Percentiles rank a stretch among this genome's conserved stretches.
phyloP scores from a whole-genome alignment of 208 protist species.

The Trichomonas vaginalis region DNA sequence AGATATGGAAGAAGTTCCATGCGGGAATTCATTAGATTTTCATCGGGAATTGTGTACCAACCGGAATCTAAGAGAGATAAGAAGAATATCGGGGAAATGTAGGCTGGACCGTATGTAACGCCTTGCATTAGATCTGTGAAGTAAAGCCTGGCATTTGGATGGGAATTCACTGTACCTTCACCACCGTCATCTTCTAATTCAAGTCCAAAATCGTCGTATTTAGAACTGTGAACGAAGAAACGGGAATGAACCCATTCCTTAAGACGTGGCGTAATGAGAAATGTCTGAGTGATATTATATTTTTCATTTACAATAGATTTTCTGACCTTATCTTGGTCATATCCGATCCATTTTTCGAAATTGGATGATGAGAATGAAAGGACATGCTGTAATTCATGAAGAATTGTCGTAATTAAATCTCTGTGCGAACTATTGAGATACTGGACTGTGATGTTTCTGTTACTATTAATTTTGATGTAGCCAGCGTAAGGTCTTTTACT shows the following conservation, averaged over 20 bases:
- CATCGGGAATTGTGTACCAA: too few relatives aligned
- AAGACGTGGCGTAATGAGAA: background rate
- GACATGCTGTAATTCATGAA: background rate
- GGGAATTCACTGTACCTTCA: background rate
- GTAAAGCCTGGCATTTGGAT: background rate
- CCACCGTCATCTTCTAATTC: background rate
- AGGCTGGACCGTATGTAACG: background rate
- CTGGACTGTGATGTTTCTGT: background rate
- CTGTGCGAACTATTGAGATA: background rate
- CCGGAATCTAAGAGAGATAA: background rate
- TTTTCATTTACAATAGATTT: too few relatives aligned
- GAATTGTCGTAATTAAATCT: background rate
- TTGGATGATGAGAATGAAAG: background rate
- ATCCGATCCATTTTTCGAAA: background rate
- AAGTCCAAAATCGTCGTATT: too few relatives aligned
- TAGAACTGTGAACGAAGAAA: too few relatives aligned
- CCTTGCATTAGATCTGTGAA: background rate
- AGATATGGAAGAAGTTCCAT: background rate
- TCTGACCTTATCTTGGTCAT: too few relatives aligned
- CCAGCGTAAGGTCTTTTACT: background rate
- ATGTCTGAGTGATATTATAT: background rate
- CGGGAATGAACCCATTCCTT: background rate
- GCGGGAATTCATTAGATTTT: background rate
- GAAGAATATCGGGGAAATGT: background rate
- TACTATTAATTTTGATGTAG: background rate